Evolutionary conservation across 495 filamentous ascomycete species (phyloP), one percentile per base, ranked within the genome.

Genomic region (Penicillium psychrofluorescens): DNA sequence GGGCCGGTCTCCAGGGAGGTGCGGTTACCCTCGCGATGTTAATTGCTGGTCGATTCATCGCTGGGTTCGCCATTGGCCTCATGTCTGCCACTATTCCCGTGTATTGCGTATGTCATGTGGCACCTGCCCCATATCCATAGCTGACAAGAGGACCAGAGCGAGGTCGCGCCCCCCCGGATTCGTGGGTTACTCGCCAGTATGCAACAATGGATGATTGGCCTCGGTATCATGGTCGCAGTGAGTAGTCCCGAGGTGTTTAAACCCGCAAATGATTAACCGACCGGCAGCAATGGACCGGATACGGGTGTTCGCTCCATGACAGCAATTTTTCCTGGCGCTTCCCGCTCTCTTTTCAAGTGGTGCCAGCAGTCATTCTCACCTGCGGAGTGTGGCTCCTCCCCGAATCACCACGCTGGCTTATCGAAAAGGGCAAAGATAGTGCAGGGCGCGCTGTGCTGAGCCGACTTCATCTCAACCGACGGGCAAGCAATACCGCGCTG

Each of bases 321-420:
- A 64, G 65, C 27, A 57, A 62, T 11, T 74, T 76, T 38, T 59
- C 72, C 50, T 78, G 78, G 78, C 62, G 77, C 30, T 70, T 80
- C 31, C 77, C 76, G 0, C 67, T 82, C 14, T 71, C 72, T 11
- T 68, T 80, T 16, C 76, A 79, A 46, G 64, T 64, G 29, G 53
- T 72, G 1, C 77, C 76, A 7, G 66, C 71, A 7, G 35, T 80
- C 4, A 47, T 74, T n/a, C 61, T 82, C 15, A 62, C 58, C 7
- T 45, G 59, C 7, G 74, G 76, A 9, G 57, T 76, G 28, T 70
- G 67, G 50, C 77, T 76, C 49, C 64, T 80, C 10, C 63, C 65
- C 8, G 78, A 80, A 51, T 76, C 73, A 0, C 78, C 78, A 10
- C 59, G 78, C 37, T 82, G 77, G 77, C 61, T 81, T 7, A 70